Percentiles rank a stretch among this genome's conserved stretches.
These are phyloP conservation scores for Pholiota molesta DNA, from an alignment of 768 basidiomycete genomes.

Conservation along the genomic window DNA sequence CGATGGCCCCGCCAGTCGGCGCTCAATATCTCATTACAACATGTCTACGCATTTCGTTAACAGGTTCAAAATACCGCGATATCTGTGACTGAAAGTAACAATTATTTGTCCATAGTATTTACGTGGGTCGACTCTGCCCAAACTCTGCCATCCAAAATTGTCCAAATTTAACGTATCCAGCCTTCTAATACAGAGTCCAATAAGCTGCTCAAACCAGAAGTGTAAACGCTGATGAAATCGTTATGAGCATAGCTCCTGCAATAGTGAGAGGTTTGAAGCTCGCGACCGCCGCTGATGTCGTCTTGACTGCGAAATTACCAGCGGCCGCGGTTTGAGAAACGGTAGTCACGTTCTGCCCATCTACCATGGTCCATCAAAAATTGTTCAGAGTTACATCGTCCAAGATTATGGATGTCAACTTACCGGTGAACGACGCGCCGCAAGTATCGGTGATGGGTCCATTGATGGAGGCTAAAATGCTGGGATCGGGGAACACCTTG, in stretches of 20 bases:
- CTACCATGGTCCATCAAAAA: slow-evolving; percentile 23
- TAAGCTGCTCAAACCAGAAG: not conserved
- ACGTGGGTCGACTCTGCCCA: not conserved
- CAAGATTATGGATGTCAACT: slow-evolving; percentile 15
- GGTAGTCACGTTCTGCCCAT: slow-evolving; percentile 37
- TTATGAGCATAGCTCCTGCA: slow-evolving; percentile 3
- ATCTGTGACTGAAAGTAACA: not conserved
- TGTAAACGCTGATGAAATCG: not conserved
- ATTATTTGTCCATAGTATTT: too few species aligned
- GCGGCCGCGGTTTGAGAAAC: slow-evolving; percentile 37
- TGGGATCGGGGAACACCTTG: slow-evolving; percentile 31
- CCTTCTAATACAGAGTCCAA: not conserved
- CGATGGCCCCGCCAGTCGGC: not conserved
- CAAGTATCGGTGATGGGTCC: slow-evolving; percentile 33
- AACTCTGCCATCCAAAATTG: not conserved
- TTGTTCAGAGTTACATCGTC: not conserved
- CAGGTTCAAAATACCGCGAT: not conserved
- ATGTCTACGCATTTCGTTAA: not conserved
- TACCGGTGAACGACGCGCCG: slow-evolving; percentile 47
- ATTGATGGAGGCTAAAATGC: slow-evolving; percentile 24
- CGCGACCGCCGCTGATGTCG: not conserved
- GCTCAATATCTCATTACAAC: not conserved
- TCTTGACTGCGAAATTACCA: slow-evolving; percentile 15
- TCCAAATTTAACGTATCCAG: not conserved
- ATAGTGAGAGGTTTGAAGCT: slow-evolving; percentile 2